phyloP scores from a whole-genome alignment of 129 eudicot species.

The Chrysanthemum seticuspe region DNA sequence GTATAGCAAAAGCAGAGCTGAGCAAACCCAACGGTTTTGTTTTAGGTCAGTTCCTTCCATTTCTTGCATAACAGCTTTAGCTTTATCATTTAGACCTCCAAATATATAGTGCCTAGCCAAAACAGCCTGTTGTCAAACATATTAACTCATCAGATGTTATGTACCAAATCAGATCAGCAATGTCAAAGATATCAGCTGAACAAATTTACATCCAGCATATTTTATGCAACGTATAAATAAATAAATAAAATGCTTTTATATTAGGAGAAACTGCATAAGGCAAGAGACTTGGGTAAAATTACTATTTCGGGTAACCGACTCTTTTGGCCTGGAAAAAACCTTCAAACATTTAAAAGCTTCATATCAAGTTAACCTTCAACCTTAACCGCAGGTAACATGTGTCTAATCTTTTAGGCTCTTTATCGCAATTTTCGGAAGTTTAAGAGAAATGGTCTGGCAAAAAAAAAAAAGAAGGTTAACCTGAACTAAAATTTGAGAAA shows the following conservation, averaged over 20 bases:
- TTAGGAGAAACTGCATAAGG: background rate
- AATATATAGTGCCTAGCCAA: slow-evolving; percentile 56
- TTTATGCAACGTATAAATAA: background rate
- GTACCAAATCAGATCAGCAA: background rate
- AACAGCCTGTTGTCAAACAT: slow-evolving; percentile 16
- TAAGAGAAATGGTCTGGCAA: no score
- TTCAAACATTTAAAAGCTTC: background rate
- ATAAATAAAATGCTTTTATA: background rate
- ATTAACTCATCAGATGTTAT: slow-evolving; percentile 8
- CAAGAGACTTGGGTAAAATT: background rate
- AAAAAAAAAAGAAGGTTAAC: no score
- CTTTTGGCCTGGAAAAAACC: background rate
- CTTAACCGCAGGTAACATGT: background rate
- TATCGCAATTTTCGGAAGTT: background rate
- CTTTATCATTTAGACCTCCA: slow-evolving; percentile 63
- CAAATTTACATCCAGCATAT: background rate
- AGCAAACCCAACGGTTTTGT: slow-evolving; percentile 45
- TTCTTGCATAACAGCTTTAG: slow-evolving; percentile 57
- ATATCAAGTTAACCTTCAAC: background rate
- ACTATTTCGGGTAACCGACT: background rate
- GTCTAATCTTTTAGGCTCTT: background rate
- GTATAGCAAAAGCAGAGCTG: slow-evolving; percentile 56
- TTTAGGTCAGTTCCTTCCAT: slow-evolving; percentile 52
- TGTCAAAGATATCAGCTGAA: background rate
- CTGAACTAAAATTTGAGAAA: no score